Evolutionary conservation across 306 rosid species (phyloP).

Genomic region (Fragaria nilgerrensis): DNA sequence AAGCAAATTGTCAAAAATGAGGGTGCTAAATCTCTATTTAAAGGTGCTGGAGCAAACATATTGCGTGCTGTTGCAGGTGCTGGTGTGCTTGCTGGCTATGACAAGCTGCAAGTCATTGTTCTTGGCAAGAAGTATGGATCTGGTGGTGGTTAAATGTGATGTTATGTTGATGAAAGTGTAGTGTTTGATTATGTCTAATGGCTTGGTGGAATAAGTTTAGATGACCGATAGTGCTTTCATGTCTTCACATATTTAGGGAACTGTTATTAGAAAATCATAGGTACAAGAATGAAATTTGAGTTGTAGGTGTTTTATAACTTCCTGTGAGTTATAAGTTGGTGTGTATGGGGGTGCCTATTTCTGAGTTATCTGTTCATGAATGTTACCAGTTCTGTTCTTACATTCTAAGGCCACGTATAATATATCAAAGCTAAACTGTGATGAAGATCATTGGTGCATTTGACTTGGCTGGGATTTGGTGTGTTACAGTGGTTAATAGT

Average conservation of each 20-base stretch:
- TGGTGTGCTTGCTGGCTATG: conserved; percentile 91
- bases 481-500: neutral
- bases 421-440: neutral
- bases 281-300: conserved; percentile 14
- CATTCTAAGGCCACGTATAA: neutral
- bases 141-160: conserved; percentile 67
- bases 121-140: conserved; percentile 95
- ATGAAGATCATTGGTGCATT: neutral
- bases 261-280: conserved; percentile 27
- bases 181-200: conserved; percentile 16
- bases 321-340: conserved; percentile 11
- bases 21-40: conserved; percentile 80
- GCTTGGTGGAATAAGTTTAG: conserved; percentile 41
- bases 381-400: neutral
- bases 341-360: conserved; percentile 5
- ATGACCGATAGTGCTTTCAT: conserved; percentile 13
- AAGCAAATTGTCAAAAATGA: conserved; percentile 65
- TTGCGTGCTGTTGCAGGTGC: conserved; percentile 93
- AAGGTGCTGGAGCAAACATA: conserved; percentile 92
- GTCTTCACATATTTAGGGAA: conserved; percentile 25
- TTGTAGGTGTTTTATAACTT: conserved; percentile 23
- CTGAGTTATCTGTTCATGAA: neutral
- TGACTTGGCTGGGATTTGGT: neutral
- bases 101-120: conserved; percentile 74
- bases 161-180: conserved; percentile 26